Percentiles rank a stretch among this genome's conserved stretches.
phyloP scores from a whole-genome alignment of 495 filamentous ascomycete species.

The Talaromyces stipitatus region DNA sequence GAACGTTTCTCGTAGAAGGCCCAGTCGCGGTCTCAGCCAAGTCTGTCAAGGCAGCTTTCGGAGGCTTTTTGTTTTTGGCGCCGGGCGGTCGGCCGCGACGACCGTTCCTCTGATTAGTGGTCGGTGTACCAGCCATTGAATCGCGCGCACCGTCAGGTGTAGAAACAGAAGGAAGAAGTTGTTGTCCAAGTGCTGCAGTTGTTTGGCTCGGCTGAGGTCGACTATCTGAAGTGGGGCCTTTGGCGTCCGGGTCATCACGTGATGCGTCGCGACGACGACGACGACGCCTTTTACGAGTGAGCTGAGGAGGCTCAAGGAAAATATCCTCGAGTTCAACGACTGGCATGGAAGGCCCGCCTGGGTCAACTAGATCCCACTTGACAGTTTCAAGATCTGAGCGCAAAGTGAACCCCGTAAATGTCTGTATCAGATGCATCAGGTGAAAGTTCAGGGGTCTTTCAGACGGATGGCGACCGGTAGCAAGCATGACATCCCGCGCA shows the following conservation, averaged over 20 bases:
- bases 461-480: conserved; percentile 50
- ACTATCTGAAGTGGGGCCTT: not conserved
- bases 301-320: conserved; percentile 3
- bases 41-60: conserved; percentile 6
- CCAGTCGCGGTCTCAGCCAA: not conserved
- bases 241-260: not conserved
- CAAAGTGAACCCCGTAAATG: conserved; percentile 30
- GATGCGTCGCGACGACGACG: conserved; percentile 1
- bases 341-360: conserved; percentile 18
- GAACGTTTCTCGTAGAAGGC: not conserved
- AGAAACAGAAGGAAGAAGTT: not conserved
- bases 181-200: not conserved
- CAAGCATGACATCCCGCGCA: conserved; percentile 57
- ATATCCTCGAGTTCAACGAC: conserved; percentile 9
- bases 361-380: conserved; percentile 63
- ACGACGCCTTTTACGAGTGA: conserved; percentile 4
- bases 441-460: conserved; percentile 53
- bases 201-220: conserved; percentile 1
- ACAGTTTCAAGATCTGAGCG: conserved; percentile 53
- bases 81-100: conserved; percentile 12
- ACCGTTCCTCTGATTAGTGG: not conserved
- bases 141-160: not conserved
- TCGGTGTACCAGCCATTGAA: not conserved
- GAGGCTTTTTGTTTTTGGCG: conserved; percentile 11
- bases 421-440: conserved; percentile 37